Conservation (phyloP, 1,139 yeast genomes). For the Pneumocystis carinii region DNA sequence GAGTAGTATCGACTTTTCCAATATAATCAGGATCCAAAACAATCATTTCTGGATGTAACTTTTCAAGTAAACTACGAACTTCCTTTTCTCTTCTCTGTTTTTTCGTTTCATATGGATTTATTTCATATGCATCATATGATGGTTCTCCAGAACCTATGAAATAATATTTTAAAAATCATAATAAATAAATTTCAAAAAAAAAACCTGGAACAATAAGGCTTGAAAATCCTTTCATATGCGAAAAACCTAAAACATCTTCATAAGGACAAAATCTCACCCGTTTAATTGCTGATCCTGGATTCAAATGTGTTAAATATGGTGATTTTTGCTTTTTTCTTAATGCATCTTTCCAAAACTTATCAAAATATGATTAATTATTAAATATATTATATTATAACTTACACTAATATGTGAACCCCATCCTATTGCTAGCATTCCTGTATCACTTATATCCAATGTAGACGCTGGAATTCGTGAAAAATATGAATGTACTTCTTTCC, state of each 20-base stretch:
- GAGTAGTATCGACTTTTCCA: constrained; percentile 68
- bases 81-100: constrained; percentile 91
- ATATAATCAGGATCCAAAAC: constrained; percentile 76
- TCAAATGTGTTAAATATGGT: constrained; percentile 84
- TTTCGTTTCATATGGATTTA: constrained; percentile 82
- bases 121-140: constrained; percentile 83
- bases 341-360: constrained; percentile 53
- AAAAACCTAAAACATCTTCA: constrained; percentile 87
- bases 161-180: neutral
- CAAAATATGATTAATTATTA: neutral
- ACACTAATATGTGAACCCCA: constrained; percentile 87
- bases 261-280: constrained; percentile 71
- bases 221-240: constrained; percentile 64
- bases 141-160: constrained; percentile 65
- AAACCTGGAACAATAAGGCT: constrained; percentile 76
- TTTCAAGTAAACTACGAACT: constrained; percentile 71
- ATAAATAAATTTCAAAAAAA: neutral
- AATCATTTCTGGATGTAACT: constrained; percentile 84
- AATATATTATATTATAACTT: neutral
- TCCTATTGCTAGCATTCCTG: constrained; percentile 72
- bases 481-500: constrained; percentile 51
- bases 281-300: constrained; percentile 63
- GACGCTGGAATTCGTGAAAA: constrained; percentile 77
- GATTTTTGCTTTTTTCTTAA: constrained; percentile 41
- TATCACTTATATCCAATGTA: constrained; percentile 66